Evolutionary conservation across 352 stramenopile genomes (phyloP).

Genomic region (Phytopythium vexans): DNA sequence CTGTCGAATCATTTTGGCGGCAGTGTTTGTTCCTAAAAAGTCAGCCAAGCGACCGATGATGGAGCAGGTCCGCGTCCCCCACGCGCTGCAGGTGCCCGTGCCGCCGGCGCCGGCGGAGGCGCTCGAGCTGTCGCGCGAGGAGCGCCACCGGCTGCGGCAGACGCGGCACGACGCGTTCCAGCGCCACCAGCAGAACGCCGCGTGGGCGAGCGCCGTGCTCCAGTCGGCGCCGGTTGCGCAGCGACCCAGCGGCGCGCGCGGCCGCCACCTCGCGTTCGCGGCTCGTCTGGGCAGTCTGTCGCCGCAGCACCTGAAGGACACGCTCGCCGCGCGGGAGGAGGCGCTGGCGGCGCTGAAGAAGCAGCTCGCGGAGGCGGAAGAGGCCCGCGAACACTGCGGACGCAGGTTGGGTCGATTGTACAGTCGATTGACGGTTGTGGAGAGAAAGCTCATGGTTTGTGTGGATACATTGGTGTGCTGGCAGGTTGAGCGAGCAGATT

Average conservation of each 20-base stretch:
- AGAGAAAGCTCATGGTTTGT: too few species aligned
- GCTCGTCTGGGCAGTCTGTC: slow-evolving; percentile 3
- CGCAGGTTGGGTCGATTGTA: slow-evolving; percentile 7
- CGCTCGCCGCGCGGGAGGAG: slow-evolving; percentile 13
- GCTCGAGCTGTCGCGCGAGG: slow-evolving; percentile 41
- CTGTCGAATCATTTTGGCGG: too few species aligned
- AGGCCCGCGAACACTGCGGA: slow-evolving; percentile 15
- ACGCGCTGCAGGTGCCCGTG: slow-evolving; percentile 27
- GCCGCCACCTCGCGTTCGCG: slow-evolving; percentile 1
- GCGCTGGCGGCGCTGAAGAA: slow-evolving; percentile 13
- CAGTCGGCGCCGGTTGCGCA: neutral
- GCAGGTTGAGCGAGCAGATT: slow-evolving; percentile 13
- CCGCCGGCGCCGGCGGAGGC: slow-evolving; percentile 24
- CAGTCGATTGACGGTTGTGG: neutral
- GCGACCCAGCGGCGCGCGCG: neutral
- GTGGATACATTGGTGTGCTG: neutral
- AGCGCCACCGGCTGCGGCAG: slow-evolving; percentile 42
- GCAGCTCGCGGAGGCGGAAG: slow-evolving; percentile 12
- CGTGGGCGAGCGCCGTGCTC: slow-evolving; percentile 46
- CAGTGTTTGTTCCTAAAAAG: too few species aligned
- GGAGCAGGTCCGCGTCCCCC: slow-evolving; percentile 24
- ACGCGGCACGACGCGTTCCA: slow-evolving; percentile 54
- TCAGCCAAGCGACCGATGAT: slow-evolving; percentile 9
- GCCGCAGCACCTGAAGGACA: slow-evolving; percentile 11
- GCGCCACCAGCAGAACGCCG: slow-evolving; percentile 61